phyloP scores from a whole-genome alignment of 202 grass and related monocot species.

The Elaeis oleifera region DNA sequence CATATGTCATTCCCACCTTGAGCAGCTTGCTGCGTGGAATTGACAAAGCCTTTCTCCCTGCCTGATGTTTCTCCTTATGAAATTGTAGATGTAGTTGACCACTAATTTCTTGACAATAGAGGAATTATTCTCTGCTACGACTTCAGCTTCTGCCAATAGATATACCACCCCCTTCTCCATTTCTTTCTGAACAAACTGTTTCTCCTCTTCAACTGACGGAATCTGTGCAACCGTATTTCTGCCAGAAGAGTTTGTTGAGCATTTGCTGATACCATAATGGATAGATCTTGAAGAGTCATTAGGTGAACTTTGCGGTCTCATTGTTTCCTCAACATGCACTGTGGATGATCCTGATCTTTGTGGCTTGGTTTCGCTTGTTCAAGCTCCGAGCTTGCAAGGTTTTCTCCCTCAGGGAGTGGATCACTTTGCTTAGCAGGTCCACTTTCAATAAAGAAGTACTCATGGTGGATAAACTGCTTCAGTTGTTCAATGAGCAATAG shows the following conservation, averaged over 20 bases:
- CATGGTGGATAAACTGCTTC: slow-evolving; percentile 40
- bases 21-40: slow-evolving; percentile 51
- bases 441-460: slow-evolving; percentile 28
- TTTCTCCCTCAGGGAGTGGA: slow-evolving; percentile 13
- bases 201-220: slow-evolving; percentile 24
- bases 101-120: slow-evolving; percentile 41
- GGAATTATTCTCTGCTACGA: slow-evolving; percentile 36
- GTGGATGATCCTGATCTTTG: too few species aligned
- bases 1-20: slow-evolving; percentile 61
- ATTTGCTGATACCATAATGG: too few species aligned
- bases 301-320: too few species aligned
- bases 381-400: too few species aligned
- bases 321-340: too few species aligned
- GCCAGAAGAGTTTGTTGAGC: too few species aligned
- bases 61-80: slow-evolving; percentile 67
- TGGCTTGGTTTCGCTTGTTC: too few species aligned
- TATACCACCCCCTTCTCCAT: slow-evolving; percentile 48
- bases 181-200: slow-evolving; percentile 36
- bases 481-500: slow-evolving; percentile 37
- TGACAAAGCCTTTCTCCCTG: slow-evolving; percentile 46
- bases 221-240: neutral
- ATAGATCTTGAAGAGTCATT: too few species aligned
- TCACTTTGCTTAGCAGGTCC: slow-evolving; percentile 23
- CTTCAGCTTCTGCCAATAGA: slow-evolving; percentile 53
- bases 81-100: slow-evolving; percentile 40